These are phyloP conservation scores for Apostasia shenzhenica DNA, from an alignment of 106 monocot species.

Conservation along the genomic window DNA sequence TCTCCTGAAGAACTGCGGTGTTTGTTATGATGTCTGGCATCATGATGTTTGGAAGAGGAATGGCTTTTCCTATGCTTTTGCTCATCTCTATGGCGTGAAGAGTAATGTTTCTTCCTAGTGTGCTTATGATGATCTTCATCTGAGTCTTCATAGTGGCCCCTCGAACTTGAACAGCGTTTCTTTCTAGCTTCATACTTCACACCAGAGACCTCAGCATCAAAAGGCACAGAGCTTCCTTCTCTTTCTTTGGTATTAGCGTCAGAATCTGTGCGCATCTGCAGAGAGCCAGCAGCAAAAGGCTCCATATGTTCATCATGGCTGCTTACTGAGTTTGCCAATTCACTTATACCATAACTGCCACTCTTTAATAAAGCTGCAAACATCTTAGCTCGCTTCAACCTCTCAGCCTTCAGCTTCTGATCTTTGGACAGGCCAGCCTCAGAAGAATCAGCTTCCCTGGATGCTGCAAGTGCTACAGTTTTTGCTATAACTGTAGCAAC, in stretches of 20 bases:
- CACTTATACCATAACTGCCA: constrained; percentile 10
- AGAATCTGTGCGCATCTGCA: constrained; percentile 12
- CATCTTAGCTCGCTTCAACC: constrained; percentile 83
- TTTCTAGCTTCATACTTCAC: constrained; percentile 16
- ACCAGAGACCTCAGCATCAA: constrained; percentile 18
- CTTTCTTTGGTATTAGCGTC: constrained; percentile 28
- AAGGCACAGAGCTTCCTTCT: constrained; percentile 54
- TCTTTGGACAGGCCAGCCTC: constrained; percentile 63
- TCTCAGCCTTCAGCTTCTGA: constrained; percentile 88
- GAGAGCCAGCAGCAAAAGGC: constrained; percentile 16
- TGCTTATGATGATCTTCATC: constrained; percentile 22
- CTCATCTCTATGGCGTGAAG: constrained; percentile 14
- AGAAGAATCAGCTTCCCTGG: constrained; percentile 68
- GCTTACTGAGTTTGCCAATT: constrained; percentile 14
- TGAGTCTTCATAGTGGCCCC: constrained; percentile 10
- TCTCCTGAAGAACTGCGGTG: constrained; percentile 29
- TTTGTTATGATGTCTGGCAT: constrained; percentile 16
- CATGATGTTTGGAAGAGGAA: constrained; percentile 29
- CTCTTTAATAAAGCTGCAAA: constrained; percentile 79
- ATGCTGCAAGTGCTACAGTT: constrained; percentile 53
- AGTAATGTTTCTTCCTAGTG: constrained; percentile 37
- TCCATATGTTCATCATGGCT: constrained; percentile 9
- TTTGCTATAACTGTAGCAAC: constrained; percentile 69
- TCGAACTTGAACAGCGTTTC: constrained; percentile 11
- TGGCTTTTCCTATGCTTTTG: constrained; percentile 14